Evolutionary conservation across 176 grass and related monocot species (phyloP).

Genomic region (Tillandsia fasciculata): DNA sequence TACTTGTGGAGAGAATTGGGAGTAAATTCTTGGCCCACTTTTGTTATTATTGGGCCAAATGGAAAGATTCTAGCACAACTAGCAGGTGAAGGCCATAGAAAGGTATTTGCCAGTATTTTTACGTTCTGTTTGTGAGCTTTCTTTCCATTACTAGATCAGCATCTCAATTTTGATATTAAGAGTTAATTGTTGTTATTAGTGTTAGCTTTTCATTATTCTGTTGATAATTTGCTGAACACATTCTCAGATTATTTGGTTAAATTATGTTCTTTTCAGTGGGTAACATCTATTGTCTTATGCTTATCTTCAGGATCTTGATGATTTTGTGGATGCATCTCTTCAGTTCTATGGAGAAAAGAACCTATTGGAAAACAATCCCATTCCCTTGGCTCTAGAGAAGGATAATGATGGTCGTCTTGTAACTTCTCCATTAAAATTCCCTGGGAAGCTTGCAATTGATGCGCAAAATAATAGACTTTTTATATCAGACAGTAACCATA

Average conservation of each 20-base stretch:
- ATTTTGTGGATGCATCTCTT: slow-evolving; percentile 76
- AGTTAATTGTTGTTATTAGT: background rate
- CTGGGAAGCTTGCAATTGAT: slow-evolving; percentile 84
- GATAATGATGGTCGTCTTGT: slow-evolving; percentile 70
- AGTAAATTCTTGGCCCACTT: slow-evolving; percentile 92
- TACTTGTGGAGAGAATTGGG: slow-evolving; percentile 89
- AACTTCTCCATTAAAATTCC: slow-evolving; percentile 80
- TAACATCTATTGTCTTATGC: background rate
- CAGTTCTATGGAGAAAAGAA: slow-evolving; percentile 88
- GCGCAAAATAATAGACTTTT: slow-evolving; percentile 81
- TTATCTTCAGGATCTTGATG: slow-evolving; percentile 84
- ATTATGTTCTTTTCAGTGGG: too few relatives aligned
- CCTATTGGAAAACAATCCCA: slow-evolving; percentile 41
- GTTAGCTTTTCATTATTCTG: background rate
- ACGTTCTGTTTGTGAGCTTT: background rate
- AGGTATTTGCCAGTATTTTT: slow-evolving; percentile 34
- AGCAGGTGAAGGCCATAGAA: slow-evolving; percentile 83
- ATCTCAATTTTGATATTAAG: background rate
- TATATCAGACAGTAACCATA: slow-evolving; percentile 96
- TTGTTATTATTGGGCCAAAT: slow-evolving; percentile 80
- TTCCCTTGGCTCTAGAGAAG: slow-evolving; percentile 88
- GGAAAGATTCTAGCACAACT: slow-evolving; percentile 82
- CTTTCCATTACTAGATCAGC: background rate
- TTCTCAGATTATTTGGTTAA: too few relatives aligned
- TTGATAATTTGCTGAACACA: background rate